These are phyloP conservation scores for Dendrothele bispora DNA, from an alignment of 768 basidiomycete species.

Conservation along the genomic window DNA sequence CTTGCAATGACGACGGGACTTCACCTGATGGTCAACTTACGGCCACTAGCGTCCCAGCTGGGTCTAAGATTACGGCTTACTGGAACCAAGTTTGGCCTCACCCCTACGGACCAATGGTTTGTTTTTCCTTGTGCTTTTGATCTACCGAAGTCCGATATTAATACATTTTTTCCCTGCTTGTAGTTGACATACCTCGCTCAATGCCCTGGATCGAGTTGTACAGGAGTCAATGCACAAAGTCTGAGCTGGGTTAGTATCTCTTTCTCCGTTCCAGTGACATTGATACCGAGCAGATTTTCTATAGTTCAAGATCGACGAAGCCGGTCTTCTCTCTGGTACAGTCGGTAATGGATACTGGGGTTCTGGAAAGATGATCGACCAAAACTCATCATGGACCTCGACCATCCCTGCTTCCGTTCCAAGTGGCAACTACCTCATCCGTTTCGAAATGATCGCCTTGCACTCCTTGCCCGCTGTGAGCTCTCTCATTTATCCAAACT, in stretches of 20 bases:
- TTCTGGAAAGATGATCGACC: constrained; percentile 41
- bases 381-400: constrained; percentile 46
- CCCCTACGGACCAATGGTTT: constrained; percentile 42
- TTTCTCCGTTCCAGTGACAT: neutral
- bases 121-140: neutral
- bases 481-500: neutral
- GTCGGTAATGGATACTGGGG: constrained; percentile 40
- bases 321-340: constrained; percentile 45
- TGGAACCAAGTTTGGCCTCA: constrained; percentile 50
- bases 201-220: constrained; percentile 45
- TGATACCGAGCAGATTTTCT: neutral
- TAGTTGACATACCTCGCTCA: constrained; percentile 46
- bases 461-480: constrained; percentile 53
- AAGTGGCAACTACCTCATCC: constrained; percentile 46
- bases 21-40: constrained; percentile 42
- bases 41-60: constrained; percentile 41
- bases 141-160: neutral
- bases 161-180: neutral
- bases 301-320: constrained; percentile 48
- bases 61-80: constrained; percentile 40
- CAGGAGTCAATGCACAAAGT: constrained; percentile 34
- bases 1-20: constrained; percentile 46
- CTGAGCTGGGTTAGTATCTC: constrained; percentile 46
- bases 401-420: constrained; percentile 45
- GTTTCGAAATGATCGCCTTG: constrained; percentile 48